Base-by-base conservation (phyloP, 2,329 filamentous ascomycete genomes). In the Lasiodiplodia theobromae region DNA sequence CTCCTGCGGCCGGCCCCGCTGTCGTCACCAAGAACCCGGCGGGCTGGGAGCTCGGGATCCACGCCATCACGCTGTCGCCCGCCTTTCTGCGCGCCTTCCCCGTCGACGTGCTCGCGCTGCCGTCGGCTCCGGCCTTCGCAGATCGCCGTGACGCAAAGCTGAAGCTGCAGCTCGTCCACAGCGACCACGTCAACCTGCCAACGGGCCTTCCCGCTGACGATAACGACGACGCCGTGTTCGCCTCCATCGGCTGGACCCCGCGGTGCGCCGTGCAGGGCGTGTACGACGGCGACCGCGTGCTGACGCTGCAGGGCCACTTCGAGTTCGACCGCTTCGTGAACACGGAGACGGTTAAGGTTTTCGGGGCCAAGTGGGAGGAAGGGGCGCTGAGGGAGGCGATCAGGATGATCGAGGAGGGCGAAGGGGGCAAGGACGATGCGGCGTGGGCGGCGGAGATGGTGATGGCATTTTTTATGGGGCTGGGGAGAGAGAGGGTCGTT, bases 41-140 rank as follows among this genome's bases (percentile, higher is more conserved):
- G 25, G 86, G 85, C 0, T 73, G 86, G 66, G 82, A 86, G 67
- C 83, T 84, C 71, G 85, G 81, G 69, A 81, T 82, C 70, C 76
- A 86, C 10, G 80, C 86, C 10, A 83, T 84, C 0, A 78, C 82
- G 52, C 78, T 87, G 1, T 86, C 52, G 14, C 40, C 52, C 1
- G 52, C 53, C 14, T 67, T 67, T 28, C n/a, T 67, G n/a, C 25
- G 83, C 77, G 85, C 83, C 10, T 77, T 74, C 21, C 77, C 77
- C 8, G 81, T 76, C 5, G 76, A 79, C 44, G 73, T 77, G 60
- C 78, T 79, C 70, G 79, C 82, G 69, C 76, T 79, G 7, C 77
- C 77, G 67, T 75, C 76, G 0, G 71, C 71, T 4, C 76, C 40
- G 54, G 14, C 37, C 34, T 11, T n/a, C 12, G 4, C 31, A 7